A percentile compares a stretch with the other conserved stretches of the same genome.
phyloP scores from a whole-genome alignment of 192 early-diverging fungal genomes.

The Geranomyces michiganensis region DNA sequence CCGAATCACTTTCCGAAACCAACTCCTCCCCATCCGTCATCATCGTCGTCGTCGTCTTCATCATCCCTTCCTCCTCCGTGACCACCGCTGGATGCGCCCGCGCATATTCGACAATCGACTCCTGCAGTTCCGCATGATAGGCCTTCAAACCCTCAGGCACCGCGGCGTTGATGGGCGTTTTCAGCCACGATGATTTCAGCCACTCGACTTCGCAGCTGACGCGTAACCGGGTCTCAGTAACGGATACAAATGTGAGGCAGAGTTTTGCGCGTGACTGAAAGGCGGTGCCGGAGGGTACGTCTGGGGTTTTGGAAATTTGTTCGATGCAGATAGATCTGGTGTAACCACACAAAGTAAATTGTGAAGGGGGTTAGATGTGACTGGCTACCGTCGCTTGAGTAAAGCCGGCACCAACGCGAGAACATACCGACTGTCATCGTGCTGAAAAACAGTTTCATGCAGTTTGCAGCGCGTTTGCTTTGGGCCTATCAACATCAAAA shows the following conservation, averaged over 20 bases:
- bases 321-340: constrained; percentile 38
- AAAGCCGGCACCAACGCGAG: no score
- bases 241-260: constrained; percentile 32
- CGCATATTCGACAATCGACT: constrained; percentile 14
- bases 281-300: constrained; percentile 50
- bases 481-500: not conserved
- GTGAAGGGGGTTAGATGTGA: no score
- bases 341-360: no score
- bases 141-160: constrained; percentile 48
- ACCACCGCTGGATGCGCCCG: not conserved
- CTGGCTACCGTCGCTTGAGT: no score
- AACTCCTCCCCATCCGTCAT: not conserved
- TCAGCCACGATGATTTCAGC: constrained; percentile 48
- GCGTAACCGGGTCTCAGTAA: constrained; percentile 14
- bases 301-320: constrained; percentile 41
- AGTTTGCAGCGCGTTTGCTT: constrained; percentile 30
- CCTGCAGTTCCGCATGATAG: constrained; percentile 41
- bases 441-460: constrained; percentile 15
- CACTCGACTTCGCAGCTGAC: constrained; percentile 44
- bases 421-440: constrained; percentile 13
- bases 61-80: no score
- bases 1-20: not conserved
- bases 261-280: constrained; percentile 37
- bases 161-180: constrained; percentile 42
- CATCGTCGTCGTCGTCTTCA: not conserved